Base-by-base conservation (phyloP, 352 stramenopile genomes). In the Phytophthora aleatoria region DNA sequence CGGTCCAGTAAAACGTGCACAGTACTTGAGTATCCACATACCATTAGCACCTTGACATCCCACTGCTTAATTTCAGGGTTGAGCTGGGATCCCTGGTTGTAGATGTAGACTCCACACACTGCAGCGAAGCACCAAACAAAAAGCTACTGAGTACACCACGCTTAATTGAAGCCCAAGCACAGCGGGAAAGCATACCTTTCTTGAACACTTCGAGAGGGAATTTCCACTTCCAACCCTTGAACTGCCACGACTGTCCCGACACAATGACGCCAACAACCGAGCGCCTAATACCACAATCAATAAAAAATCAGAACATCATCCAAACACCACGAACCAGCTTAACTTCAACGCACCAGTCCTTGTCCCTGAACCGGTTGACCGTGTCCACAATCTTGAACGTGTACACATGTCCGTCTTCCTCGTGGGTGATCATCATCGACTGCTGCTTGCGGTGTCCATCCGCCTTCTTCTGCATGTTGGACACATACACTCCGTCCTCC, bases 181-280 rank as follows among this genome's bases (percentile, higher is more conserved):
- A 10, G 39, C 41, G 3, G 35, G 7, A 31, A 11, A 48, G 4
- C 28, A 26, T 61, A 96, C 89, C 87, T 81, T 95, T 90, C 75
- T 97, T 95, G 69, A 97, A 97, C 5, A 97, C 76, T 59, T 96
- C 87, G 3, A 97, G 74, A 13, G 91, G 91, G 64, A 97, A 95
- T 47, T 94, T 92, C 81, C 85, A 97, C 73, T 97, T 93, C 91
- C 91, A 97, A 11, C 90, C 91, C 79, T 97, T 97, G 61, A 97
- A 97, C 74, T 97, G 91, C 91, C 91, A 97, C 43, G 82, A 75
- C 50, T 95, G 86, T 2, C 91, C 91, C 10, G 88, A 95, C 8
- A 91, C 91, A 58, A 97, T 91, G 35, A 97, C 91, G 6, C 76
- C 91, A 9, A 97, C 90, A 49, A 97, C 88, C 26, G 83, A 87